Base-by-base conservation (phyloP, 352 stramenopile genomes). In the Phytopythium aichiense region DNA sequence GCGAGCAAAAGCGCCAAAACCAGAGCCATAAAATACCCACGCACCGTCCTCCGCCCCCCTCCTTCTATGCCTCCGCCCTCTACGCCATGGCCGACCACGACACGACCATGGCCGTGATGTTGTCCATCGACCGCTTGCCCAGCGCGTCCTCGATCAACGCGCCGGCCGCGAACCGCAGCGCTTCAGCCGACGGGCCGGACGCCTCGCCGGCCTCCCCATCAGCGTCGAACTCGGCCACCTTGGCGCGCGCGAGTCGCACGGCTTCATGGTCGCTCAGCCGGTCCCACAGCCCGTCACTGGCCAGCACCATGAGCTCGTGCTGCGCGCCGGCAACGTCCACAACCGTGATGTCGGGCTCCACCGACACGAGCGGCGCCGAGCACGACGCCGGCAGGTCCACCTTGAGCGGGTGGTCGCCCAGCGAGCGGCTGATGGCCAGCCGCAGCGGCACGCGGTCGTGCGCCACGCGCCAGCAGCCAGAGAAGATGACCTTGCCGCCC, bases 381-480 rank as follows among this genome's bases (percentile, higher is more conserved):
- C 76, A 89, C 56, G 77, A 86, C 5, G 71, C 48, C 15, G 81
- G 79, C 8, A 90, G 63, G 51, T 87, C 84, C 15, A 65, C 73
- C 71, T 93, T 93, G 12, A 93, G 72, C 37, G 79, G 84, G 56
- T 93, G 84, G 45, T 93, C 84, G n/a, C 84, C 84, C 2, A 93
- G 62, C 40, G 84, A 90, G 48, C 84, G 76, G 50, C 80, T 93
- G 33, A 93, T 86, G 15, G 84, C 84, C n/a, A 93, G 60, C 0
- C 84, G 81, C 30, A 93, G 57, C 7, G 80, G 74, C 16, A 90
- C 76, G 51, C 85, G 72, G 65, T 89, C 78, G 58, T 93, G 84
- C 13, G 84, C 81, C n/a, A 93, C 84, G 31, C 84, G 84, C 84
- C 84, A 93, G 63, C 84, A 93, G 28, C 84, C 84, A 7, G 84